A percentile compares a stretch with the other conserved stretches of the same genome.
phyloP scores from a whole-genome alignment of 805 yeast genomes.

The Kurtzmaniella cleridarum region DNA sequence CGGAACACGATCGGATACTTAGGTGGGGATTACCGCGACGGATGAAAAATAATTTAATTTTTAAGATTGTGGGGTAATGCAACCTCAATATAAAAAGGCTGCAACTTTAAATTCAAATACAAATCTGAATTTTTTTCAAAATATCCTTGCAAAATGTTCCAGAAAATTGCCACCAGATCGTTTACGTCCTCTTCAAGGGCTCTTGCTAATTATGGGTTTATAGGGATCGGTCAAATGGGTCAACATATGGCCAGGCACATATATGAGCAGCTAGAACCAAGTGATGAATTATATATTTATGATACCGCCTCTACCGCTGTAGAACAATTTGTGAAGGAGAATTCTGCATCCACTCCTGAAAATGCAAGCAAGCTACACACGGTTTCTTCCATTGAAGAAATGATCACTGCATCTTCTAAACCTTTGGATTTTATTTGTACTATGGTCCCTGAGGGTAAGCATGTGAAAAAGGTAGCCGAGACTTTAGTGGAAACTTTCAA shows the following conservation, averaged over 20 bases:
- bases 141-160: no score
- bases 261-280: slow-evolving; percentile 29
- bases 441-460: slow-evolving; percentile 52
- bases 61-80: neutral
- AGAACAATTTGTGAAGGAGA: slow-evolving; percentile 17
- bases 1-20: neutral
- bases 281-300: slow-evolving; percentile 38
- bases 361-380: slow-evolving; percentile 14
- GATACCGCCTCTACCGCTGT: slow-evolving; percentile 33
- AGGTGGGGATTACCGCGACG: neutral
- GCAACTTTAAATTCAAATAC: neutral
- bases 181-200: slow-evolving; percentile 7
- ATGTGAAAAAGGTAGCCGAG: slow-evolving; percentile 36
- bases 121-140: neutral
- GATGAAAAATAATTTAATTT: neutral
- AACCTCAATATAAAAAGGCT: neutral
- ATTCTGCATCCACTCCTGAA: slow-evolving; percentile 17
- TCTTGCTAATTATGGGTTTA: slow-evolving; percentile 38
- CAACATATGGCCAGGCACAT: slow-evolving; percentile 50
- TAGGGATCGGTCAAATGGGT: slow-evolving; percentile 57
- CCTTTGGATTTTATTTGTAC: slow-evolving; percentile 41
- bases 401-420: slow-evolving; percentile 24
- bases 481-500: slow-evolving; percentile 30
- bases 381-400: slow-evolving; percentile 16
- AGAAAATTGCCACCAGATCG: neutral